Evolutionary conservation across 305 asterid genomes (phyloP).

Genomic region (Plantago rigida): DNA sequence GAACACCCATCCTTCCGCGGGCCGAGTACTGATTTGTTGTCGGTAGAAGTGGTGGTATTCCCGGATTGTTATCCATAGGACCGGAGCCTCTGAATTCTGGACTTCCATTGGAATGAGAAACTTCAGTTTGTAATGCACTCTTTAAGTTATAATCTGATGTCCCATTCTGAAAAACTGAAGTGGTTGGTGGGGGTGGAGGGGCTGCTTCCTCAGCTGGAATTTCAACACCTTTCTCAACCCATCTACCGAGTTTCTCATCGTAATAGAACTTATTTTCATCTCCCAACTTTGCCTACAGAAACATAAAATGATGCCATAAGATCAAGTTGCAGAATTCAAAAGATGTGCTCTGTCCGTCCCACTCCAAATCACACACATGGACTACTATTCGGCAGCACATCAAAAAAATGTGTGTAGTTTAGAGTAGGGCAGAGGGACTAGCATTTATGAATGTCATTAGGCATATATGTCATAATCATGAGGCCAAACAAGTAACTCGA

Average conservation of each 20-base stretch:
- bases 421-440: too few relatives aligned
- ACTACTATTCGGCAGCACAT: too few relatives aligned
- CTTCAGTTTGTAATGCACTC: constrained; percentile 55
- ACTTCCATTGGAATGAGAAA: constrained; percentile 44
- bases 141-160: constrained; percentile 58
- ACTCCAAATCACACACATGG: too few relatives aligned
- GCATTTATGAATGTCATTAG: not conserved
- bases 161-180: constrained; percentile 67
- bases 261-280: constrained; percentile 76
- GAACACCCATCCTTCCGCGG: constrained; percentile 74
- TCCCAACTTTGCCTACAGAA: constrained; percentile 80
- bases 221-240: constrained; percentile 95
- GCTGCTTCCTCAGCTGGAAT: constrained; percentile 64
- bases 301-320: constrained; percentile 11
- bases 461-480: constrained; percentile 8
- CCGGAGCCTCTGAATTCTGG: constrained; percentile 54
- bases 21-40: constrained; percentile 78
- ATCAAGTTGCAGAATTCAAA: constrained; percentile 9
- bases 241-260: constrained; percentile 80
- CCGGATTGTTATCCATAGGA: constrained; percentile 45
- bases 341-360: not conserved
- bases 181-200: constrained; percentile 71
- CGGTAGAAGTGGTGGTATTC: constrained; percentile 94
- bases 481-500: not conserved
- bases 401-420: too few relatives aligned